Evolutionary conservation across 2,329 filamentous ascomycete genomes (phyloP).

Genomic region (Colletotrichum spaethianum): DNA sequence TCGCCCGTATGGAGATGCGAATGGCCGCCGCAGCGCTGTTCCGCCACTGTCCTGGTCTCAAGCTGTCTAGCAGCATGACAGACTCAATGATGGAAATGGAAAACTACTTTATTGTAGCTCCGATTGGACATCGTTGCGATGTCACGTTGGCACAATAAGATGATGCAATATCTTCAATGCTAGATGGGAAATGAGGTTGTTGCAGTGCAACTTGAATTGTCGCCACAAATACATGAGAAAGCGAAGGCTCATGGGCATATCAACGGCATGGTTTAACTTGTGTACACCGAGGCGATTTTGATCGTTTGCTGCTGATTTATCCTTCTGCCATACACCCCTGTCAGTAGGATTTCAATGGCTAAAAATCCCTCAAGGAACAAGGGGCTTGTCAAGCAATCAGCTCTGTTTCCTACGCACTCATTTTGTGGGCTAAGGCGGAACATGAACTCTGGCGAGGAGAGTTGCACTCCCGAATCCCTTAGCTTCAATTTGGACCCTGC

Average conservation of each 20-base stretch:
- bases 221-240: background rate
- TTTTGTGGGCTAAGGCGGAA: background rate
- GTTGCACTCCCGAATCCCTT: background rate
- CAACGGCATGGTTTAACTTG: background rate
- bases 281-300: background rate
- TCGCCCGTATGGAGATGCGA: slow-evolving; percentile 70
- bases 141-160: background rate
- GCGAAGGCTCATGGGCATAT: background rate
- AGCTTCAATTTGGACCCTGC: background rate
- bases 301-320: background rate
- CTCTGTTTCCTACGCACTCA: background rate
- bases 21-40: slow-evolving; percentile 67
- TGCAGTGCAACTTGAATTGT: background rate
- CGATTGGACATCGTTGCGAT: background rate
- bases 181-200: no score
- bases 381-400: background rate
- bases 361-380: background rate
- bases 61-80: slow-evolving; percentile 50
- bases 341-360: no score
- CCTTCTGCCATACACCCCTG: slow-evolving; percentile 1
- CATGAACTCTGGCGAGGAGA: background rate
- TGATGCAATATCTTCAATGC: no score
- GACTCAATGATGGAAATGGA: slow-evolving; percentile 53
- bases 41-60: slow-evolving; percentile 57
- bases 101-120: slow-evolving; percentile 49